phyloP scores from a whole-genome alignment of 1,139 yeast species.

The Geotrichum aggregatum region DNA sequence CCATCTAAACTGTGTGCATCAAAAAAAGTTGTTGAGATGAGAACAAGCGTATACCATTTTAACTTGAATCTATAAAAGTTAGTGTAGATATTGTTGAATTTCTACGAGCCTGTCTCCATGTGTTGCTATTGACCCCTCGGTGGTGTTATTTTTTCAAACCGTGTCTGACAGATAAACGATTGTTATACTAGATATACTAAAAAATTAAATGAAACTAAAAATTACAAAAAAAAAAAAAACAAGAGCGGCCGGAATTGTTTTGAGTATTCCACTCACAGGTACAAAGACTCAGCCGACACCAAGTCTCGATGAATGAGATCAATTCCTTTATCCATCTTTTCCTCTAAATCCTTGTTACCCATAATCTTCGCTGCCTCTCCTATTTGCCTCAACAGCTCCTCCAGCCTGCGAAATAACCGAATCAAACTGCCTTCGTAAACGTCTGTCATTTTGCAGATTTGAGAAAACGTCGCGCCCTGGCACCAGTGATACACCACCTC shows the following conservation, averaged over 20 bases:
- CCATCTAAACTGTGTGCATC: too few relatives aligned
- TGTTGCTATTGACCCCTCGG: too few relatives aligned
- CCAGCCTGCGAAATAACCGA: constrained; percentile 88
- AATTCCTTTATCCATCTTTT: constrained; percentile 82
- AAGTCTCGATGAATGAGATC: constrained; percentile 90
- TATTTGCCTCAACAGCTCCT: constrained; percentile 88
- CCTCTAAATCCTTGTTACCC: constrained; percentile 80
- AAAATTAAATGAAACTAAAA: neutral
- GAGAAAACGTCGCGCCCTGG: constrained; percentile 91
- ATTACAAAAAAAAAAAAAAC: neutral
- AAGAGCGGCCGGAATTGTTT: too few relatives aligned
- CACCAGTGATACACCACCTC: constrained; percentile 97
- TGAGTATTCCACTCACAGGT: constrained; percentile 42
- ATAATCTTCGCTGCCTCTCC: constrained; percentile 86
- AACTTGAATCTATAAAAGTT: too few relatives aligned
- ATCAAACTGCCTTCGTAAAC: constrained; percentile 96
- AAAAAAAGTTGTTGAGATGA: too few relatives aligned
- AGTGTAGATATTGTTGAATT: too few relatives aligned
- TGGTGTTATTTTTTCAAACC: neutral
- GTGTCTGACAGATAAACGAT: too few relatives aligned
- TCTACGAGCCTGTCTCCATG: too few relatives aligned
- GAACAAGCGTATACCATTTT: too few relatives aligned
- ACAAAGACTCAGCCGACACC: constrained; percentile 92
- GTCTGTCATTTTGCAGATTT: constrained; percentile 96
- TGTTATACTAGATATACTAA: too few relatives aligned